Percentiles rank a stretch among this genome's conserved stretches.
Evolutionary conservation across 768 basidiomycete genomes (phyloP).

Genomic region (Piloderma croceum): DNA sequence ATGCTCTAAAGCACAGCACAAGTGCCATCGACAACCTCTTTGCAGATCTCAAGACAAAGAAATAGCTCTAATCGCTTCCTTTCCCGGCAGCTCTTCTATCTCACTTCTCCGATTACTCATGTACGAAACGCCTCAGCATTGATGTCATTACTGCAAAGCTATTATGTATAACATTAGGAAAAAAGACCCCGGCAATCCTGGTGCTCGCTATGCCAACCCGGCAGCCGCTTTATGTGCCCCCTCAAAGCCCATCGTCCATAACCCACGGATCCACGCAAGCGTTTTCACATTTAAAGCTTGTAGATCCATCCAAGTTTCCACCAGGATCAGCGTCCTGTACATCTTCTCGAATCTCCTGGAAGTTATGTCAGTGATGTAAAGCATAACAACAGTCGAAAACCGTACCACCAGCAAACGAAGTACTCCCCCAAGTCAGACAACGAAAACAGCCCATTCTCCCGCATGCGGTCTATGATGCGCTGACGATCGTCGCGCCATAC

Average conservation of each 20-base stretch:
- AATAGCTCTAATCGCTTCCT: constrained; percentile 3
- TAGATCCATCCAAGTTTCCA: constrained; percentile 61
- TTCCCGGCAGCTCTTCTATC: constrained; percentile 12
- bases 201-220: constrained; percentile 40
- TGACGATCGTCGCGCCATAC: constrained; percentile 69
- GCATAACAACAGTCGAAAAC: no score
- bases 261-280: constrained; percentile 60
- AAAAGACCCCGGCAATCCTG: no score
- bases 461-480: constrained; percentile 41
- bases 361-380: no score
- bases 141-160: background rate
- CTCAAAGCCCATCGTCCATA: constrained; percentile 50
- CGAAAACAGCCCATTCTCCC: constrained; percentile 46
- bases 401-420: constrained; percentile 65
- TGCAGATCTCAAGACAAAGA: constrained; percentile 18
- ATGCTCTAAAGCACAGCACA: constrained; percentile 40
- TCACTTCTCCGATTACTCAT: no score
- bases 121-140: no score
- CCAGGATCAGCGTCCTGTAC: constrained; percentile 44
- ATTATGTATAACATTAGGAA: background rate
- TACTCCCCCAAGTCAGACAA: constrained; percentile 43
- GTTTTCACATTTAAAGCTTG: constrained; percentile 50
- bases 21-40: constrained; percentile 50
- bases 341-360: constrained; percentile 55
- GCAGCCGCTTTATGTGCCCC: constrained; percentile 72